Conservation (phyloP, 805 yeast genomes). For the Candida sphagnicola region DNA sequence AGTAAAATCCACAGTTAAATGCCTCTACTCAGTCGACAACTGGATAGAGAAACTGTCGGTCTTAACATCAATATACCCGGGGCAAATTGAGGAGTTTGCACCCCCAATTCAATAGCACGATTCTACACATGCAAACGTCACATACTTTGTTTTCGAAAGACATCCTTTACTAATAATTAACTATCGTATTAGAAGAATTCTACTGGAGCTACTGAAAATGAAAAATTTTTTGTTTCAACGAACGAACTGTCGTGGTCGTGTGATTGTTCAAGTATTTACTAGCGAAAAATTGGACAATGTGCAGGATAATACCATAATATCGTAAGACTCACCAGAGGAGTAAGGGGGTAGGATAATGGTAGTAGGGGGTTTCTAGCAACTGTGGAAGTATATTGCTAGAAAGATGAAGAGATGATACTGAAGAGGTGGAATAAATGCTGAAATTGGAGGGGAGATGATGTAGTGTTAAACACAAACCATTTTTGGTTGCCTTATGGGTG, state of each 20-base stretch:
- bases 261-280: not conserved
- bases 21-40: not conserved
- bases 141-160: constrained; percentile 49
- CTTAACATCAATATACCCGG: not conserved
- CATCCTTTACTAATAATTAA: constrained; percentile 20
- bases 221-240: constrained; percentile 4
- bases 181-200: not conserved
- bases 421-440: no score
- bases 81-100: not conserved
- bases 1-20: not conserved
- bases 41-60: not conserved
- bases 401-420: no score
- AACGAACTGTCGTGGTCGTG: constrained; percentile 1
- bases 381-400: no score
- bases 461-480: no score
- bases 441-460: no score
- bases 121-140: constrained; percentile 7
- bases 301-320: no score
- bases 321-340: no score
- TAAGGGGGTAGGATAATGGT: no score
- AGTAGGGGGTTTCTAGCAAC: no score
- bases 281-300: no score
- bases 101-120: not conserved
- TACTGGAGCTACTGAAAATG: constrained; percentile 2
- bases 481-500: no score